Base-by-base conservation (phyloP, 306 rosid genomes). In the Cicer chorassanicum region DNA sequence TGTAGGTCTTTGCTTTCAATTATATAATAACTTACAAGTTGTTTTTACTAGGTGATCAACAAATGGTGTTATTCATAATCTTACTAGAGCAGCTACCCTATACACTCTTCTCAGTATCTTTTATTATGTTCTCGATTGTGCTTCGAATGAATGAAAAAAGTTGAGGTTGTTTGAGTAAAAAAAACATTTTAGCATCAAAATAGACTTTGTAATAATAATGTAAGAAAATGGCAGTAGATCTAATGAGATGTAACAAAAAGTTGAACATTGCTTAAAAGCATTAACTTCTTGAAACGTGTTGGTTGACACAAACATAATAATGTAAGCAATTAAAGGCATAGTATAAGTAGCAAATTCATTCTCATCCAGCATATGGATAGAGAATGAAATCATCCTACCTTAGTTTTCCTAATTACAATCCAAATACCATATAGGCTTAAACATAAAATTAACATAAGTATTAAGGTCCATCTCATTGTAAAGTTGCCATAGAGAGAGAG, bases 331-430 rank as follows among this genome's bases (percentile, higher is more conserved):
- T 83, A 75, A 89, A 75, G 50, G 41, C 86, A 84, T 72, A 70
- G 75, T 79, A 81, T 82, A 79, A 82, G 89, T 82, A 74, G 87
- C 84, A 77, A 55, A 67, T 82, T 78, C 88, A 87, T 82, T 82
- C 96, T 83, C 88, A 83, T 67, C 84, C 87, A 57, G 7, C 76
- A 24, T 57, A 57, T 40, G 73, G 82, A 75, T 70, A 76, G 81
- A 87, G 87, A 88, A 84, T 69, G 90, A 82, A 76, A 81, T 79
- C 65, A 68, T 78, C 78, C 89, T 84, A 81, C 73, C 63, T 77
- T 66, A 83, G 81, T 56, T 77, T 84, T 87, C 85, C 87, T 85
- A 80, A 81, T 84, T 87, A 84, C 93, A 90, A 88, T 82, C 89
- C 93, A 85, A 80, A 60, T 59, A 78, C 78, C 86, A 80, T 82